These are phyloP conservation scores for Paramecium biaurelia DNA, from an alignment of 73 alveolate genomes.

Conservation along the genomic window DNA sequence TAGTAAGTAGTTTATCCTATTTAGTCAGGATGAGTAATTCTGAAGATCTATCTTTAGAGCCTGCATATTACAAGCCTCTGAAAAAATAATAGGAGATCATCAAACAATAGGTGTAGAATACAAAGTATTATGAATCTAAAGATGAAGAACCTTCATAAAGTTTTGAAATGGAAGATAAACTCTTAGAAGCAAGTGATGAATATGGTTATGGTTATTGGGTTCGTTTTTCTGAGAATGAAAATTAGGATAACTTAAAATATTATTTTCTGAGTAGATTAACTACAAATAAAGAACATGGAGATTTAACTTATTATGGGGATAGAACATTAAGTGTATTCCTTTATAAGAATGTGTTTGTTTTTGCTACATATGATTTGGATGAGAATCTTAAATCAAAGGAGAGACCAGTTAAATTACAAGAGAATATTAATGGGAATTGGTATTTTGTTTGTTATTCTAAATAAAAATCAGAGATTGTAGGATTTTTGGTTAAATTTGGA, in stretches of 20 bases:
- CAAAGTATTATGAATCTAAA: constrained; percentile 18
- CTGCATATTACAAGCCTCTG: background rate
- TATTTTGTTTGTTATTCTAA: background rate
- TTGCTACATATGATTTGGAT: constrained; percentile 30
- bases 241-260: background rate
- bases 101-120: background rate
- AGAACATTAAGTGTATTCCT: constrained; percentile 11
- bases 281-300: background rate
- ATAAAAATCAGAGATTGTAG: background rate
- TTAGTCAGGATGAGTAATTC: background rate
- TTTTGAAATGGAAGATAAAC: constrained; percentile 20
- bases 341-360: background rate
- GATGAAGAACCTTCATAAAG: background rate
- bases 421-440: background rate
- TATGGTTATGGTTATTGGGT: constrained; percentile 43
- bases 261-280: constrained; percentile 1
- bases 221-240: background rate
- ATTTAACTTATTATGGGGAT: constrained; percentile 25
- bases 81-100: background rate
- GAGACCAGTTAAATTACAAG: background rate
- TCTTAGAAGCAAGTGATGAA: constrained; percentile 10
- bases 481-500: background rate
- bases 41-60: background rate
- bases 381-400: background rate
- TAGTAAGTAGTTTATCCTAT: background rate